Conservation (phyloP, 768 basidiomycete species). For the Pseudohyphozyma bogoriensis region DNA sequence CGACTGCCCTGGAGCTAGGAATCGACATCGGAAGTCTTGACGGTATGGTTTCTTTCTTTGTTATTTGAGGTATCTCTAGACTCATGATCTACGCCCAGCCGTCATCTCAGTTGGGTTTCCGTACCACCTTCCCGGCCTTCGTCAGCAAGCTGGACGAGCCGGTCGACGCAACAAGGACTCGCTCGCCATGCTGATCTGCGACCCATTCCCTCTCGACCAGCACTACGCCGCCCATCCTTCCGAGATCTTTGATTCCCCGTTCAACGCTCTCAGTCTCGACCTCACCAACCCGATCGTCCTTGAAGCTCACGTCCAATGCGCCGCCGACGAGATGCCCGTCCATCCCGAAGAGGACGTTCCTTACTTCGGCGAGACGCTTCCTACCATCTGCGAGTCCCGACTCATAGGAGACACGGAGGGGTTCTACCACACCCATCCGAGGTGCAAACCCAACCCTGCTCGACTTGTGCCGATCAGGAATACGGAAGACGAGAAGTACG, state of each 20-base stretch:
- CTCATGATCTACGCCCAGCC: conserved; percentile 71
- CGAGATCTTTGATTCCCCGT: conserved; percentile 54
- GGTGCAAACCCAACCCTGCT: conserved; percentile 66
- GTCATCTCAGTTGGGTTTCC: conserved; percentile 86
- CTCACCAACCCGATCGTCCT: conserved; percentile 62
- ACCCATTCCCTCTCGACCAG: conserved; percentile 55
- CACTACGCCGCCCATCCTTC: conserved; percentile 62
- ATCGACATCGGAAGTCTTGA: conserved; percentile 28
- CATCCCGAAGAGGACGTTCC: conserved; percentile 49
- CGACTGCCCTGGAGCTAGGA: conserved; percentile 84
- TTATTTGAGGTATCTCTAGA: conserved; percentile 51
- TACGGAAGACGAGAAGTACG: conserved; percentile 65
- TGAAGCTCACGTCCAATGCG: conserved; percentile 81
- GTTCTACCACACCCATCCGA: conserved; percentile 77
- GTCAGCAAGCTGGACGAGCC: conserved; percentile 81
- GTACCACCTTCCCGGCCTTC: conserved; percentile 63
- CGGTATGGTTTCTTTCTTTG: too few species aligned
- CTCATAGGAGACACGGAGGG: conserved; percentile 65
- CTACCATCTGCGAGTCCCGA: conserved; percentile 52
- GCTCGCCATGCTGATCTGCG: conserved; percentile 62
- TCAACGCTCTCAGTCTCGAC: conserved; percentile 58
- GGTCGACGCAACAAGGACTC: conserved; percentile 72
- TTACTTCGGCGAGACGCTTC: conserved; percentile 61
- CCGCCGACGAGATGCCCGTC: conserved; percentile 74
- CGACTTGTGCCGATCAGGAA: conserved; percentile 65